A percentile compares a stretch with the other conserved stretches of the same genome.
These are phyloP conservation scores for Furculomyces boomerangus DNA, from an alignment of 371 early-diverging fungal genomes.

Conservation along the genomic window DNA sequence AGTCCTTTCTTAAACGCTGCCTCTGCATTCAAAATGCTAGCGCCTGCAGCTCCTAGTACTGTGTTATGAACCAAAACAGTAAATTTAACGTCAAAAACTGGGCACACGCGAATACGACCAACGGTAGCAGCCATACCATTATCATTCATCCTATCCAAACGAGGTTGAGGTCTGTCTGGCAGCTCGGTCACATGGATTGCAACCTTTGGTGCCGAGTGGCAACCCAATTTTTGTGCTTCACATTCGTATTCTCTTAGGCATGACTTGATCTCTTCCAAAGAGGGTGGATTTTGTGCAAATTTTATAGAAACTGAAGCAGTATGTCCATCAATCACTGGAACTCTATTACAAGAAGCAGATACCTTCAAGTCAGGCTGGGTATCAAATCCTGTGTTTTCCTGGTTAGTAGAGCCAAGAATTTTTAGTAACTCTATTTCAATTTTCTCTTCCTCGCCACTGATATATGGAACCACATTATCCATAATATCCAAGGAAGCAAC, in stretches of 20 bases:
- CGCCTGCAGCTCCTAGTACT: constrained; percentile 90
- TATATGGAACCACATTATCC: constrained; percentile 86
- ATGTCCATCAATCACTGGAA: constrained; percentile 92
- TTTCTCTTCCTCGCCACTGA: constrained; percentile 94
- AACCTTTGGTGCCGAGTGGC: constrained; percentile 60
- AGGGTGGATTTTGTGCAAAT: constrained; percentile 51
- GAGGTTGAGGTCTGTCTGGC: constrained; percentile 84
- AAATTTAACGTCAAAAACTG: constrained; percentile 76
- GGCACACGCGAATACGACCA: constrained; percentile 69
- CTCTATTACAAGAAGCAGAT: constrained; percentile 91
- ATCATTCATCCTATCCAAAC: constrained; percentile 70
- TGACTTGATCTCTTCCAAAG: constrained; percentile 47
- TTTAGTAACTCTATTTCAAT: constrained; percentile 86
- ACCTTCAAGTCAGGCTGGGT: constrained; percentile 37
- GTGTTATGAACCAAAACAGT: constrained; percentile 87
- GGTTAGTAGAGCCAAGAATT: constrained; percentile 59
- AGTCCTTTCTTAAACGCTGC: constrained; percentile 64
- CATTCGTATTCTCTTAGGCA: constrained; percentile 49
- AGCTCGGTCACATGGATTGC: constrained; percentile 53
- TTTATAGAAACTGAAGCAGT: constrained; percentile 70
- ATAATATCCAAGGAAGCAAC: constrained; percentile 81
- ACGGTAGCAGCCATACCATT: constrained; percentile 79
- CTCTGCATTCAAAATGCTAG: constrained; percentile 89
- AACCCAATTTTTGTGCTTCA: constrained; percentile 54
- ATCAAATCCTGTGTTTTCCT: constrained; percentile 29